Evolutionary conservation across 1,284 basidiomycete species (phyloP), one percentile per base, ranked within the genome.

Genomic region (Rhodotorula glutinis): DNA sequence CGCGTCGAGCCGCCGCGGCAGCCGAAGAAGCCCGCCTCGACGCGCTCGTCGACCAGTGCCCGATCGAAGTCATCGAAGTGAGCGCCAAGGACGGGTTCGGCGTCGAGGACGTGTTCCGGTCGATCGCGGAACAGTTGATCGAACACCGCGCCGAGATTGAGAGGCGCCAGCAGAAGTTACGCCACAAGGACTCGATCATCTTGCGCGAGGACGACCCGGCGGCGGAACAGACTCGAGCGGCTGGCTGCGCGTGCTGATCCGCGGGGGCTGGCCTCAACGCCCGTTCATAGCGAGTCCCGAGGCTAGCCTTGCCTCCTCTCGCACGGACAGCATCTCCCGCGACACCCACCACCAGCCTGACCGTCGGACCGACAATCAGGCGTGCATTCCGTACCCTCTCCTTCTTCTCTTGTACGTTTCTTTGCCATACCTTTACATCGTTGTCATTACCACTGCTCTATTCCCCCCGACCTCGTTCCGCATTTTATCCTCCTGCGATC

Each of bases 11-110:
- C 27, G 81, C 82, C 23, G 80, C 79, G 19, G 80, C 79, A 14
- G 81, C 83, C n/a, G 77, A 77, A 46, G 85, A 87, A 56, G 83
- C 83, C 57, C 80, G 81, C 53, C 86, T 90, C 73, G 63, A 57
- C 47, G 65, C 62, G 56, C 90, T 88, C 87, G 88, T 88, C 14
- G 81, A 89, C 49, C 85, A 83, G 76, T 88, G 87, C 75, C 88
- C 85, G 65, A 90, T 91, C 86, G 86, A 88, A 75, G 82, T 91
- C 23, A 89, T 89, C 71, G 90, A 92, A 76, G 89, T 91, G 38
- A 91, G 88, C 62, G 87, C 90, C 64, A 91, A 91, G 79, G 89
- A 91, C 75, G 87, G 89, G 75, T 77, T 80, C 55, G 90, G 90
- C 61, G 88, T 92, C 61, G 82, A 87, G 77, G 79, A 83, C 60